Conservation (phyloP, 2,329 filamentous ascomycete species). For the Xylaria sp. region DNA sequence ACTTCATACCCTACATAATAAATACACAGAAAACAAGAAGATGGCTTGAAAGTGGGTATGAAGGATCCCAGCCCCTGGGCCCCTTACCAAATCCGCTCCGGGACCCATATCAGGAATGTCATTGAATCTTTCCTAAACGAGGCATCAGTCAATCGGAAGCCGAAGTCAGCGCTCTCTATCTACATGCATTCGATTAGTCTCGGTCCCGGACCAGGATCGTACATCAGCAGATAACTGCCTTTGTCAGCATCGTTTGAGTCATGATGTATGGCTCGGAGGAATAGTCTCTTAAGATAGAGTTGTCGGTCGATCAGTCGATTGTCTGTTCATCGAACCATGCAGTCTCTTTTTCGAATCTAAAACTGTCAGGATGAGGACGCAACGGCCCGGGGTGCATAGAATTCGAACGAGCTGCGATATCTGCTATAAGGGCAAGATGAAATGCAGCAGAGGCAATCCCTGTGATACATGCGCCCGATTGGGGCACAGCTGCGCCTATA, state of each 20-base stretch:
- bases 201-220: slow-evolving; percentile 1
- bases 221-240: slow-evolving; percentile 7
- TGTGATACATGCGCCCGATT: slow-evolving; percentile 16
- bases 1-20: slow-evolving; percentile 2
- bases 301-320: slow-evolving; percentile 17
- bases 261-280: background rate
- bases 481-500: slow-evolving; percentile 9
- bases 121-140: slow-evolving; percentile 13
- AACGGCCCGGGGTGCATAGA: slow-evolving; percentile 8
- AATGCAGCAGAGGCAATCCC: slow-evolving; percentile 16
- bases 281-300: background rate
- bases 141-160: slow-evolving; percentile 21
- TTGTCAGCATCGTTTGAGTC: slow-evolving; percentile 9
- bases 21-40: background rate
- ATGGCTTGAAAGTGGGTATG: slow-evolving; percentile 6
- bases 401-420: slow-evolving; percentile 14
- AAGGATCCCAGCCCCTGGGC: slow-evolving; percentile 1
- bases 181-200: background rate
- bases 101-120: slow-evolving; percentile 8
- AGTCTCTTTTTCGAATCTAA: background rate
- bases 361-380: slow-evolving; percentile 12
- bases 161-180: background rate
- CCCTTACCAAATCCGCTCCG: slow-evolving; percentile 13
- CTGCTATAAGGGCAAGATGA: slow-evolving; percentile 15
- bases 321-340: slow-evolving; percentile 11